These are phyloP conservation scores for Hypseocharis bilobata DNA, from an alignment of 441 rosid genomes.

Conservation along the genomic window DNA sequence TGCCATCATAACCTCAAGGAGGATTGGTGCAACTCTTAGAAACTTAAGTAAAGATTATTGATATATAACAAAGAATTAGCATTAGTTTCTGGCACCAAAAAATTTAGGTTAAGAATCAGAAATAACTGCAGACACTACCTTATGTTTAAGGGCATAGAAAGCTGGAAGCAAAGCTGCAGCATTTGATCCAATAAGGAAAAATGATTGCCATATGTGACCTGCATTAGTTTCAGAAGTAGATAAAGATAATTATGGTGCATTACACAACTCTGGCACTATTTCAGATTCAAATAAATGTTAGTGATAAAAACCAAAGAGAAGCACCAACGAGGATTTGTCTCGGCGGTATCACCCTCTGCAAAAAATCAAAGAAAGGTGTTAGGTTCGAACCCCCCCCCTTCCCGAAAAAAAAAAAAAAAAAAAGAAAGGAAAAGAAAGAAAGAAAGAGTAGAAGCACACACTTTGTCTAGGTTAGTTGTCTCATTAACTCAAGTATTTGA, in stretches of 20 bases:
- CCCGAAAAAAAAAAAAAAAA: too few relatives aligned
- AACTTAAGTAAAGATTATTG: not conserved
- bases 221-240: conserved; percentile 31
- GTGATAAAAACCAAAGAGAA: not conserved
- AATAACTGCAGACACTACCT: conserved; percentile 35
- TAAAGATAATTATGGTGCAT: conserved; percentile 19
- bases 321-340: too few relatives aligned
- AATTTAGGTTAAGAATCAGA: not conserved
- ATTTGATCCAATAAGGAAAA: conserved; percentile 80
- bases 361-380: too few relatives aligned
- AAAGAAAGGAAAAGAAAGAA: too few relatives aligned
- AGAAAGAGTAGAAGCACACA: too few relatives aligned
- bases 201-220: conserved; percentile 71
- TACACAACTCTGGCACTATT: conserved; percentile 3
- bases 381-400: too few relatives aligned
- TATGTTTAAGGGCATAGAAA: conserved; percentile 74
- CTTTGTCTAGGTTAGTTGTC: not conserved
- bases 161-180: conserved; percentile 88
- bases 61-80: conserved; percentile 14
- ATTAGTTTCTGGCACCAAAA: conserved; percentile 8
- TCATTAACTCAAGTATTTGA: not conserved
- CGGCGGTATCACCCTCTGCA: too few relatives aligned
- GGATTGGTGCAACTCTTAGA: not conserved
- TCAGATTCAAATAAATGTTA: conserved; percentile 11
- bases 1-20: conserved; percentile 6